These are phyloP conservation scores for Pseudonectria buxi DNA, from an alignment of 2,329 filamentous ascomycete genomes.

Conservation along the genomic window DNA sequence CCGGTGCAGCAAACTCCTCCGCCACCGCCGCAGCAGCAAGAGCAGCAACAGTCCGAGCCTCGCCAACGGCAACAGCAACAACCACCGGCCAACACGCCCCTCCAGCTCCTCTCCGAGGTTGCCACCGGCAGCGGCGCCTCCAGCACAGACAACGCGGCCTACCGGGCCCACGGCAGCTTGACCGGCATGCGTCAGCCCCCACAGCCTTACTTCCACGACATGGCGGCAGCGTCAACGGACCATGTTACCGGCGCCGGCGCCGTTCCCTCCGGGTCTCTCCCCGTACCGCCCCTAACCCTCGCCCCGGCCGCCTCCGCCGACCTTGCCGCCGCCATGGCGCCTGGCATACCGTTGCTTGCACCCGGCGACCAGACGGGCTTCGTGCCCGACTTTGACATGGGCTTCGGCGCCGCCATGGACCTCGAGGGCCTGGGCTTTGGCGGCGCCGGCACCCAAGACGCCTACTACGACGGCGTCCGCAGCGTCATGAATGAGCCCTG, in stretches of 20 bases:
- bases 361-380: slow-evolving; percentile 7
- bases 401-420: slow-evolving; percentile 22
- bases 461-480: slow-evolving; percentile 28
- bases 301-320: slow-evolving; percentile 14
- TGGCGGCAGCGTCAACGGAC: slow-evolving; percentile 13
- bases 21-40: too few relatives aligned
- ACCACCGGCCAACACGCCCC: slow-evolving; percentile 41
- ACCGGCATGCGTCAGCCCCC: slow-evolving; percentile 18
- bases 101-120: slow-evolving; percentile 51
- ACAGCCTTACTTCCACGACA: slow-evolving; percentile 34
- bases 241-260: slow-evolving; percentile 2
- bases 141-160: slow-evolving; percentile 4
- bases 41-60: not conserved
- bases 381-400: slow-evolving; percentile 14
- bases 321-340: slow-evolving; percentile 20
- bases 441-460: slow-evolving; percentile 16
- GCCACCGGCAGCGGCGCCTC: slow-evolving; percentile 38
- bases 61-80: slow-evolving; percentile 8
- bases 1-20: too few relatives aligned
- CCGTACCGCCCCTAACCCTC: slow-evolving; percentile 4
- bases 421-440: slow-evolving; percentile 24
- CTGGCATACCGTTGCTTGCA: slow-evolving; percentile 14
- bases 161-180: slow-evolving; percentile 13
- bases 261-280: slow-evolving; percentile 1
- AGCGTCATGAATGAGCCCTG: slow-evolving; percentile 35